These are phyloP conservation scores for Yamagishiella unicocca DNA, from an alignment of 139 green algal genomes.

Conservation along the genomic window DNA sequence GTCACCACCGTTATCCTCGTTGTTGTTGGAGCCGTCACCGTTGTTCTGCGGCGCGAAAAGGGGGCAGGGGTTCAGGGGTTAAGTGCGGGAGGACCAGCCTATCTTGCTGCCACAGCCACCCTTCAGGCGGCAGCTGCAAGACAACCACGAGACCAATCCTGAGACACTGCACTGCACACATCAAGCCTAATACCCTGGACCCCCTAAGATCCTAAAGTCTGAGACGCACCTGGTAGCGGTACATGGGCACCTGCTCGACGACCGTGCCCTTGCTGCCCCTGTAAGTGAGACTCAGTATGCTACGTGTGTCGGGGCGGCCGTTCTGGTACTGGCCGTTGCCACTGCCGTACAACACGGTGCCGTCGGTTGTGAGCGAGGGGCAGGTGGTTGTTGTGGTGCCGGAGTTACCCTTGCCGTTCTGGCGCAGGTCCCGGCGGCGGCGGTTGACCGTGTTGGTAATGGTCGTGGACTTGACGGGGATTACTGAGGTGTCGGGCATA, in stretches of 20 bases:
- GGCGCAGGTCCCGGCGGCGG: background rate
- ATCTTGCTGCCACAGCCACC: too few species aligned
- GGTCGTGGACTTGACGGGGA: background rate
- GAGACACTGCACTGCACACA: too few species aligned
- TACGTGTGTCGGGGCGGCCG: conserved; percentile 4
- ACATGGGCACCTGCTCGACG: conserved; percentile 18
- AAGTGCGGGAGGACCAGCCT: too few species aligned
- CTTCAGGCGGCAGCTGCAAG: too few species aligned
- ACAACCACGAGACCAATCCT: too few species aligned
- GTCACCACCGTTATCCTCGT: conserved; percentile 40
- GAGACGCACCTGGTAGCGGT: conserved; percentile 42
- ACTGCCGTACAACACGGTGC: conserved; percentile 1
- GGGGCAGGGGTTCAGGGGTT: too few species aligned
- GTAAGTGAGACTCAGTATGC: background rate
- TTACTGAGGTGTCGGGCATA: background rate
- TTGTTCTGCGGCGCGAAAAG: conserved; percentile 37
- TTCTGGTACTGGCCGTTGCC: conserved; percentile 48
- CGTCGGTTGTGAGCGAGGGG: conserved; percentile 31
- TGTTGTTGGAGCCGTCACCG: conserved; percentile 47
- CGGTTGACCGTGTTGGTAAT: background rate
- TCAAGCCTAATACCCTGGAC: too few species aligned
- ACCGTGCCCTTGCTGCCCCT: background rate
- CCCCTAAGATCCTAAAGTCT: too few species aligned
- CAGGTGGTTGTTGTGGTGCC: background rate
- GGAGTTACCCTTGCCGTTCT: too few species aligned